Evolutionary conservation across 345 rosid species (phyloP).

Genomic region (Erodium maritimum): DNA sequence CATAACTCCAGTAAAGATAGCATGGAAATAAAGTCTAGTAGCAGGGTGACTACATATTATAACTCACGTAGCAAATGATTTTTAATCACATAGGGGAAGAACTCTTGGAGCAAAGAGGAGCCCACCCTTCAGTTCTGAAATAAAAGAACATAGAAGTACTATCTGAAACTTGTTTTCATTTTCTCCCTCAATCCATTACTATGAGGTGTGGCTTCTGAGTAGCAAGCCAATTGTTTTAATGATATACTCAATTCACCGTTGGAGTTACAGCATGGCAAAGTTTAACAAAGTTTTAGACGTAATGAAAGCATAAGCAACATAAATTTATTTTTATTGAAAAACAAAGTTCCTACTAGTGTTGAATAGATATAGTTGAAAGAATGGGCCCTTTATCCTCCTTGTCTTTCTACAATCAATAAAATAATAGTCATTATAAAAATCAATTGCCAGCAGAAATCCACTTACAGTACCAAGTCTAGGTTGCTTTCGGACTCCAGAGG

Average conservation of each 20-base stretch:
- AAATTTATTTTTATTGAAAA: no score
- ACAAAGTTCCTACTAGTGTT: not conserved
- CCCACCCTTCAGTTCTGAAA: not conserved
- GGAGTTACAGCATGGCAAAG: not conserved
- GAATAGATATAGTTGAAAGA: not conserved
- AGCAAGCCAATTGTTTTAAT: not conserved
- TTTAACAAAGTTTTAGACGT: not conserved
- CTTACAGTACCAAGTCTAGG: slow-evolving; percentile 43
- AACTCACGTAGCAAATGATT: not conserved
- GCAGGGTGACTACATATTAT: not conserved
- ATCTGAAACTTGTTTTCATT: not conserved
- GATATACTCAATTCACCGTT: not conserved
- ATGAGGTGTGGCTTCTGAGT: not conserved
- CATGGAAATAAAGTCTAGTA: not conserved
- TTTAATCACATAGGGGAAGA: not conserved
- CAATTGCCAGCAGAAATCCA: slow-evolving; percentile 12
- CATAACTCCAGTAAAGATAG: not conserved
- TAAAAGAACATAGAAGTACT: not conserved
- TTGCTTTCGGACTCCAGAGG: slow-evolving; percentile 35
- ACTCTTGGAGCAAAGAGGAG: not conserved
- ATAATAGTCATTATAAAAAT: not conserved
- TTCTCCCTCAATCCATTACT: not conserved
- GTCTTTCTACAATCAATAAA: not conserved
- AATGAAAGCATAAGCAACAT: not conserved
- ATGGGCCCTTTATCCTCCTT: not conserved